Base-by-base conservation (phyloP, 306 rosid species). In the Astragalus membranaceus region DNA sequence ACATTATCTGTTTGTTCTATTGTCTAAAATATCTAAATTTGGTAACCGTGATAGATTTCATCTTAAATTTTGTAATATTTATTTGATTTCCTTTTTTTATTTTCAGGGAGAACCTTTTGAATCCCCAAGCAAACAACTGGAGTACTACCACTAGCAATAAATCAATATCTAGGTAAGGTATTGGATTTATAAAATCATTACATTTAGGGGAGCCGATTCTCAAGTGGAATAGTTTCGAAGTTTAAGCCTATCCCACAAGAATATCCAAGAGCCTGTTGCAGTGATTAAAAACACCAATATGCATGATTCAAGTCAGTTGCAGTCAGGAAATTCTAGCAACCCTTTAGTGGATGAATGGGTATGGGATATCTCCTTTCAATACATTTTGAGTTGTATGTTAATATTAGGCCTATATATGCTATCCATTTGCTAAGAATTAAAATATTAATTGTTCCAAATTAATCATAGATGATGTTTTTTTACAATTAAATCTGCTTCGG, bases 331-430 rank as follows among this genome's bases (percentile, higher is more conserved):
- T 36, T 52, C 1, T n/a, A n/a, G 10, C 16, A 61, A 17, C 33
- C 29, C 52, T 17, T 36, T 52, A 12, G 46, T 48, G 67, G 78
- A 73, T n/a, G 61, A 64, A 51, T 74, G 80, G 75, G 85, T 84
- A 65, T 73, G 75, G 51, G 36, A 30, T 64, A 48, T 69, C 69
- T 74, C 35, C 3, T 64, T 35, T 42, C 51, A 54, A 69, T 65
- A 16, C 7, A 63, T 12, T 50, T 61, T n/a, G 32, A 12, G 9
- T 36, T 72, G 16, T 62, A 4, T 55, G 16, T 44, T 48, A 11
- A 16, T 53, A 13, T 46, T 59, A 30, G 33, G 29, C 43, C 49
- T 42, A 35, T 70, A 33, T 39, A 26, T 56, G 57, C 13, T 15
- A 41, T 57, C 12, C 26, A n/a, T 15, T 15, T 51, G 37, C 46